These are phyloP conservation scores for Paramecium biaurelia DNA, from an alignment of 73 alveolate species.

Conservation along the genomic window DNA sequence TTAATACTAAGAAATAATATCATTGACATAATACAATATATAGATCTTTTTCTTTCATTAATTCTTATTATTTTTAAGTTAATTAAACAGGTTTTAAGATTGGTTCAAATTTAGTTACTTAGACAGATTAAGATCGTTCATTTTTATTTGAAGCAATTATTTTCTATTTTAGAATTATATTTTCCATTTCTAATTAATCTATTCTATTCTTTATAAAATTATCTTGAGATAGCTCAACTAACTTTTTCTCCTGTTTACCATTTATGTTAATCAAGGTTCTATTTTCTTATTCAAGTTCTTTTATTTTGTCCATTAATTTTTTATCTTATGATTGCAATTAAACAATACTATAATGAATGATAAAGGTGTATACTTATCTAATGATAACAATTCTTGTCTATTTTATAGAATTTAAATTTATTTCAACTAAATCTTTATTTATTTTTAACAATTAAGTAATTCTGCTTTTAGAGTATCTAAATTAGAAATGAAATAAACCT, in stretches of 20 bases:
- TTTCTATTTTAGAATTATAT: background rate
- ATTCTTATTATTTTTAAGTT: background rate
- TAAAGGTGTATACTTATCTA: background rate
- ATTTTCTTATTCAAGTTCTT: background rate
- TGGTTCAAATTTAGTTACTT: background rate
- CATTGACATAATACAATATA: background rate
- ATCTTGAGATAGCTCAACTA: background rate
- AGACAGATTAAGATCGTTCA: constrained; percentile 4
- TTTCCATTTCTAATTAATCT: background rate
- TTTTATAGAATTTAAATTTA: background rate
- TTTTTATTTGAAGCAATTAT: background rate
- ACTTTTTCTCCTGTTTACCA: background rate
- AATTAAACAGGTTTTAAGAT: background rate
- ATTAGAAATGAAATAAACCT: background rate
- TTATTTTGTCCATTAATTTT: background rate
- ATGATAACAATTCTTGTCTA: background rate
- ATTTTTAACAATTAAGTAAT: background rate
- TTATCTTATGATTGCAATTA: background rate
- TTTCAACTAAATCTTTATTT: background rate
- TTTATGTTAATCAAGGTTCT: background rate
- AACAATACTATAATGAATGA: background rate
- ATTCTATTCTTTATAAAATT: background rate
- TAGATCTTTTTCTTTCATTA: background rate
- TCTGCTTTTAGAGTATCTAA: constrained; percentile 11
- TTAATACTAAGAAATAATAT: background rate